Evolutionary conservation across 176 grass and related monocot genomes (phyloP), one percentile per base, ranked within the genome.

Genomic region (Zea luxurians): DNA sequence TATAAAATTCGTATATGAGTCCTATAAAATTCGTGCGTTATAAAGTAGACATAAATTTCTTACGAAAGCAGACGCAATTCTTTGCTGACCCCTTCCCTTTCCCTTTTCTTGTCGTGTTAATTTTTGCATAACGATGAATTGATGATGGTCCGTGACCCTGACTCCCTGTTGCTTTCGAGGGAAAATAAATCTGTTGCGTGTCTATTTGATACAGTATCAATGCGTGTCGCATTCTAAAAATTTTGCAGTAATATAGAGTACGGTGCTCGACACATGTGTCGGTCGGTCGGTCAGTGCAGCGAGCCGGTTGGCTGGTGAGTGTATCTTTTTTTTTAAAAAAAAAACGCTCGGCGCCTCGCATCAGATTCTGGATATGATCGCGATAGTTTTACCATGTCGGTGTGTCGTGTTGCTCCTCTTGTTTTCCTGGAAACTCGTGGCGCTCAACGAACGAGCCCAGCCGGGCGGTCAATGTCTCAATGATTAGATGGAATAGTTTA

Each of bases 401-500:
- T 68, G 86, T 55, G 85, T 87, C 86, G 49, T 36, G 60, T 50
- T 78, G 74, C 18, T 40, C 58, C 5, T 59, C 7, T 18, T 40
- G 15, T 55, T 37, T 77, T 66, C 79, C 49, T 40, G 21, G 67
- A 44, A 60, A 83, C 12, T 71, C 72, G 71, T 49, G 84, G 37
- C n/a, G 84, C 54, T 4, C 79, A 37, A 16, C 4, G 4, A 37
- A 50, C 48, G 67, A 9, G 2, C 50, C 15, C 6, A 17, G 1
- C 5, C 53, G 44, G 70, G n/a, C 54, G 64, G 73, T 8, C 36
- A 36, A 61, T 76, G 72, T 44, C 71, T 10, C 21, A 37, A 63
- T 71, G 72, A 86, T 82, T 82, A 77, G 37, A 9, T 34, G 9
- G 44, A 64, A 21, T 61, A 13, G 0, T 18, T 82, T 86, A 57